Conservation (phyloP, 1,284 basidiomycete genomes). For the Heliocybe sulcata region DNA sequence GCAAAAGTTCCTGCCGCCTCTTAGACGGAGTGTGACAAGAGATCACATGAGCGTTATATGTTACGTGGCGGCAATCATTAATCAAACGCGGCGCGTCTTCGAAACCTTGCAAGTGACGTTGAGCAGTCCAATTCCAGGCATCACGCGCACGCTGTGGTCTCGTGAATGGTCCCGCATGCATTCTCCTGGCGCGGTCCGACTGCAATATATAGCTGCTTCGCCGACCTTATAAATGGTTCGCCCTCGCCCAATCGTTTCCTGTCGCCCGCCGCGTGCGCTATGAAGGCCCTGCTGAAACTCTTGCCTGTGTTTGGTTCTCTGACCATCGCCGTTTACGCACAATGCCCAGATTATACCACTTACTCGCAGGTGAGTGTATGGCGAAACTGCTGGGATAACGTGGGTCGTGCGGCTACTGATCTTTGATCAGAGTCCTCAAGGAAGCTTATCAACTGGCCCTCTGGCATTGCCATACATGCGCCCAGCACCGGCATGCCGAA, state of each 20-base stretch:
- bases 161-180: not conserved
- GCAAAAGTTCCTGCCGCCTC: no score
- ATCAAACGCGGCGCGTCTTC: not conserved
- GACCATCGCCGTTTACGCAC: conserved; percentile 23
- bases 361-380: conserved; percentile 46
- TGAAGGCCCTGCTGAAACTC: not conserved
- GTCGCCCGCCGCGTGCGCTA: not conserved
- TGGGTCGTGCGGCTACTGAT: not conserved
- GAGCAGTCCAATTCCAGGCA: conserved; percentile 6
- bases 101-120: conserved; percentile 3
- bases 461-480: conserved; percentile 65
- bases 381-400: not conserved
- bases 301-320: conserved; percentile 15
- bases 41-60: not conserved
- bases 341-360: conserved; percentile 57
- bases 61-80: not conserved
- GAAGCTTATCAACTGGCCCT: conserved; percentile 48
- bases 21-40: not conserved
- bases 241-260: not conserved
- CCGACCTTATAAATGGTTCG: not conserved
- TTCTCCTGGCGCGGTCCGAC: not conserved
- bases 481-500: conserved; percentile 56
- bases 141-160: conserved; percentile 1
- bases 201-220: not conserved
- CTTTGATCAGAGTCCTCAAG: conserved; percentile 42